Base-by-base conservation (phyloP, 2,329 filamentous ascomycete genomes). In the Aspergillus sp. region DNA sequence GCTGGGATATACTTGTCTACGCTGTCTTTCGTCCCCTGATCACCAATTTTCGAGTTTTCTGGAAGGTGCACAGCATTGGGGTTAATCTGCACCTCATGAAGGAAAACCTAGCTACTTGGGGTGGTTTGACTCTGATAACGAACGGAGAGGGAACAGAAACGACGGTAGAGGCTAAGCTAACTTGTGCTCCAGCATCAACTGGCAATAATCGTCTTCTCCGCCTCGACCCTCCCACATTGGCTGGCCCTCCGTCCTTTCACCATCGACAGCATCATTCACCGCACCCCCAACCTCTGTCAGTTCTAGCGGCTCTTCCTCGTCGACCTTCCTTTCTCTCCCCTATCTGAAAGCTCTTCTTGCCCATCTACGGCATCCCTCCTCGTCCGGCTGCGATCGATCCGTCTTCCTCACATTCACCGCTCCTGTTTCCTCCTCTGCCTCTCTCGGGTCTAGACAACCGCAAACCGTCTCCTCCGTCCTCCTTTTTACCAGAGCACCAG, bases 141-240 rank as follows among this genome's bases (percentile, higher is more conserved):
- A 54, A 61, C 48, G 41, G 54, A 57, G 54, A 57, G 45, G 34
- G 54, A 50, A 54, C 54, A 51, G 46, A 45, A 48, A 60, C 30
- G 53, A 23, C 53, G 59, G 28, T 45, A 53, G 41, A 61, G 34
- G 34, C 54, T 47, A 58, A 23, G 23, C 54, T 57, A 54, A 58
- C 60, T 46, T 7, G 54, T 54, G 54, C 43, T 49, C 49, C 60
- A 60, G 45, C 58, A 65, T 62, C 59, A 55, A 59, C 53, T 60
- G 52, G 68, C 69, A 70, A 64, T 57, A 58, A 61, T 53, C 58
- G 64, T 64, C 66, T 66, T 66, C 65, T 66, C 69, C 65, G 61
- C 70, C 68, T 69, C 68, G 57, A 64, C 57, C 69, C 69, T 71
- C 64, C 67, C 64, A 70, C 68, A 71, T 64, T 63, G 65, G 64